Conservation (phyloP, 2,329 filamentous ascomycete genomes). For the Ceratocystis cubensis region DNA sequence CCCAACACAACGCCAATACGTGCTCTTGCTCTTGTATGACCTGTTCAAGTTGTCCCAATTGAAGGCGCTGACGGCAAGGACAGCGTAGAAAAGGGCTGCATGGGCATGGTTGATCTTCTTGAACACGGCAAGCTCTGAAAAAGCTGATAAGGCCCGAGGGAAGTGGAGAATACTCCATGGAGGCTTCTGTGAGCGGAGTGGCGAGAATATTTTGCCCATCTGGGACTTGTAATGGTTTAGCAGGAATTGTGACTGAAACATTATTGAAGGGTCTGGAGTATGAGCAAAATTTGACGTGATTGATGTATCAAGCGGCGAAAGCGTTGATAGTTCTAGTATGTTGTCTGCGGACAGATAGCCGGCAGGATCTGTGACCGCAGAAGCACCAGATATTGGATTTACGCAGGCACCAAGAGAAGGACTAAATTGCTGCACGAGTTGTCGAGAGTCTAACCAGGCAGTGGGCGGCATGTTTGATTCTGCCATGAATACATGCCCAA, state of each 20-base stretch:
- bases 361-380: background rate
- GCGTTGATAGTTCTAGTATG: background rate
- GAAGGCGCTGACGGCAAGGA: slow-evolving; percentile 31
- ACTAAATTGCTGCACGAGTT: background rate
- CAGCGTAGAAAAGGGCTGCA: slow-evolving; percentile 30
- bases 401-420: no score
- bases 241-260: slow-evolving; percentile 24
- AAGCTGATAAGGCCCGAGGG: slow-evolving; percentile 28
- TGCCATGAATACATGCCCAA: background rate
- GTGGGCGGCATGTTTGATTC: background rate
- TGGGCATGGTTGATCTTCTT: slow-evolving; percentile 29
- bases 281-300: background rate
- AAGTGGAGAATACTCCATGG: slow-evolving; percentile 33
- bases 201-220: slow-evolving; percentile 29
- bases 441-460: background rate
- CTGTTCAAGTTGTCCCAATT: slow-evolving; percentile 27
- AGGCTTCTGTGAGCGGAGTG: slow-evolving; percentile 30
- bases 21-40: slow-evolving; percentile 20
- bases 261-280: background rate
- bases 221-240: slow-evolving; percentile 31
- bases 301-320: background rate
- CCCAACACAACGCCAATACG: slow-evolving; percentile 25
- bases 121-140: slow-evolving; percentile 30
- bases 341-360: background rate
- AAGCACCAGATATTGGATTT: background rate